Percentiles rank a stretch among this genome's conserved stretches.
These are phyloP conservation scores for Chimonanthus salicifolius DNA, from an alignment of 164 flowering plant genomes.

Conservation along the genomic window DNA sequence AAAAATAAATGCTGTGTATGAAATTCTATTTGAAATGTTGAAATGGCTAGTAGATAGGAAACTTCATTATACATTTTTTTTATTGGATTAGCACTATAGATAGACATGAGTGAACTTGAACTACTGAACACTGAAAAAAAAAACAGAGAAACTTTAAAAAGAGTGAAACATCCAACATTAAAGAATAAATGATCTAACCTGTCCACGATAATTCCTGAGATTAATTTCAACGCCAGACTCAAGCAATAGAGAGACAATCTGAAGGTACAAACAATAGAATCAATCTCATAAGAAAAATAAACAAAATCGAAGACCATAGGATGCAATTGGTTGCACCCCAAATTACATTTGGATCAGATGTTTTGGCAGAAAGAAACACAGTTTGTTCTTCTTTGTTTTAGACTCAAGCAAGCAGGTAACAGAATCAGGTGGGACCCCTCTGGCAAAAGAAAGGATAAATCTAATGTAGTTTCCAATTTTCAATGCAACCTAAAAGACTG, in stretches of 20 bases:
- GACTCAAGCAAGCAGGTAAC: not conserved
- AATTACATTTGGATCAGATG: not conserved
- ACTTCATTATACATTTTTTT: no score
- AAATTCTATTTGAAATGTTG: no score
- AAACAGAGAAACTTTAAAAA: not conserved
- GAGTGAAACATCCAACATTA: no score
- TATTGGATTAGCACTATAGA: no score
- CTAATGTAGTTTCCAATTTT: not conserved
- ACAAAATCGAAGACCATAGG: not conserved
- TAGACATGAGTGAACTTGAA: not conserved
- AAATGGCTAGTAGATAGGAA: no score
- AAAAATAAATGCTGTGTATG: no score
- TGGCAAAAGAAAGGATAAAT: not conserved
- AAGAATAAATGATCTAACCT: slow-evolving; percentile 35
- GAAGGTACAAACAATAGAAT: slow-evolving; percentile 1
- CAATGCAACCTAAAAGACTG: not conserved
- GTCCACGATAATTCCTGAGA: slow-evolving; percentile 91
- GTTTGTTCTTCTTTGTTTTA: not conserved
- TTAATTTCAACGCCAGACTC: slow-evolving; percentile 90
- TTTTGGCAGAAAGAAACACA: not conserved
- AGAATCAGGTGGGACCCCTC: not conserved
- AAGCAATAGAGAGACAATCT: slow-evolving; percentile 83
- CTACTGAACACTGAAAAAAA: not conserved
- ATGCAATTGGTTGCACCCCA: not conserved
- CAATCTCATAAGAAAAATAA: not conserved